These are phyloP conservation scores for Cryptococcus maquisensis DNA, from an alignment of 1,284 basidiomycete genomes.

Conservation along the genomic window DNA sequence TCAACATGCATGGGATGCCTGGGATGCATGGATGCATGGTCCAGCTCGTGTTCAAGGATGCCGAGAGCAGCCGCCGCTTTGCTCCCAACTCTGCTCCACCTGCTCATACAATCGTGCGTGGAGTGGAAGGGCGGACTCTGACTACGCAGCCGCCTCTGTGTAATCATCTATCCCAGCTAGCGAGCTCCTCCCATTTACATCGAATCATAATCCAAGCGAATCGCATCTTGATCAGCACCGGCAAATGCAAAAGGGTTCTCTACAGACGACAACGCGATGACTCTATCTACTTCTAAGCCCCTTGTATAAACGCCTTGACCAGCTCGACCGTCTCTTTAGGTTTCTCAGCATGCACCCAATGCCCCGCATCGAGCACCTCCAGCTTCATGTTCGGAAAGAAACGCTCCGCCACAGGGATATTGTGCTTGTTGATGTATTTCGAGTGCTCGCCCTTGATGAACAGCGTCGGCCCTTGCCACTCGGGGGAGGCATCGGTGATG, in stretches of 20 bases:
- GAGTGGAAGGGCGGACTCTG: no score
- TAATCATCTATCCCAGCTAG: not conserved
- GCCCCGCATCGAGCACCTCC: conserved; percentile 43
- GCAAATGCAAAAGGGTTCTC: not conserved
- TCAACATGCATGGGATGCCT: no score
- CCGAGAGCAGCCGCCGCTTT: no score
- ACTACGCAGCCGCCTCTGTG: no score
- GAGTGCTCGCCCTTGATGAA: conserved; percentile 55
- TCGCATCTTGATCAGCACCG: not conserved
- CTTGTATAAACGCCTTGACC: conserved; percentile 37
- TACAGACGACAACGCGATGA: not conserved
- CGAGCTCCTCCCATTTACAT: not conserved
- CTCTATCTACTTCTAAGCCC: not conserved
- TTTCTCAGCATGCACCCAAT: conserved; percentile 50
- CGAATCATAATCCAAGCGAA: not conserved
- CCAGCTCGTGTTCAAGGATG: no score
- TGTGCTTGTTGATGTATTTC: conserved; percentile 54
- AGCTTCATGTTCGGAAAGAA: conserved; percentile 54
- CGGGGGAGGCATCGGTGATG: conserved; percentile 20
- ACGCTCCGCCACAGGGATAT: conserved; percentile 50
- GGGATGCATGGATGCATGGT: no score
- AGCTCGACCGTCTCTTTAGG: conserved; percentile 41
- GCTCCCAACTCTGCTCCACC: no score
- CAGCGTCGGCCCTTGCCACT: conserved; percentile 52
- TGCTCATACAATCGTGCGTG: no score